Percentiles rank a stretch among this genome's conserved stretches.
These are phyloP conservation scores for Globisporangium parvum DNA, from an alignment of 352 stramenopile species.

Conservation along the genomic window DNA sequence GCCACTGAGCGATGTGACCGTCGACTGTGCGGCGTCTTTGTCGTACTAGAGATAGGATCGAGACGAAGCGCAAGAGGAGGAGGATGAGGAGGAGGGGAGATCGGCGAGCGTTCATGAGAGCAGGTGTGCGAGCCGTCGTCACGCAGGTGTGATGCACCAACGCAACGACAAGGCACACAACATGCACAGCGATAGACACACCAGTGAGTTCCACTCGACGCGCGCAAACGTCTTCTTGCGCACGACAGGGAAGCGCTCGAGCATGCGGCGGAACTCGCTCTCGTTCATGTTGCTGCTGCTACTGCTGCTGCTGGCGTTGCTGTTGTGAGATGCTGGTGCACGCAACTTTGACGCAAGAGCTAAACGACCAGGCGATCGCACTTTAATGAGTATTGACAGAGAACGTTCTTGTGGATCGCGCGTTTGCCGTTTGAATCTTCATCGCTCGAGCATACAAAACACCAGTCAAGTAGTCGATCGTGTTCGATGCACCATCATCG, in stretches of 20 bases:
- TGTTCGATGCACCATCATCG: no score
- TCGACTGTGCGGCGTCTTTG: slow-evolving; percentile 9
- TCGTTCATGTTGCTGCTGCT: slow-evolving; percentile 47
- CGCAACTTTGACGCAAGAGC: background rate
- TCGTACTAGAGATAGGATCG: slow-evolving; percentile 15
- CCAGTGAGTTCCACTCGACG: slow-evolving; percentile 77
- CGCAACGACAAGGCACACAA: background rate
- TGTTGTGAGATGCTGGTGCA: background rate
- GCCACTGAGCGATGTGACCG: slow-evolving; percentile 5
- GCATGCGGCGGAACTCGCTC: slow-evolving; percentile 51
- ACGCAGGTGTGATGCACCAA: background rate
- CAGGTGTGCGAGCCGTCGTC: background rate
- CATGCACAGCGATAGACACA: slow-evolving; percentile 11
- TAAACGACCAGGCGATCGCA: background rate
- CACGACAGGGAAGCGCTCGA: slow-evolving; percentile 73
- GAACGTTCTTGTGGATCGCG: background rate
- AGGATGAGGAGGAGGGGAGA: background rate
- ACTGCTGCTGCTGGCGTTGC: background rate
- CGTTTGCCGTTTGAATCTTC: background rate
- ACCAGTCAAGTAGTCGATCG: background rate
- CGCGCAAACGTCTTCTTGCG: slow-evolving; percentile 72
- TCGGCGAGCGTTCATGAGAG: background rate
- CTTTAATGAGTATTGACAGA: background rate
- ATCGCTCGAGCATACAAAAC: background rate
- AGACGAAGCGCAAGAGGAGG: background rate